Percentiles rank a stretch among this genome's conserved stretches.
Evolutionary conservation across 2,329 filamentous ascomycete species (phyloP).

Genomic region (Aphanoascus verrucosus): DNA sequence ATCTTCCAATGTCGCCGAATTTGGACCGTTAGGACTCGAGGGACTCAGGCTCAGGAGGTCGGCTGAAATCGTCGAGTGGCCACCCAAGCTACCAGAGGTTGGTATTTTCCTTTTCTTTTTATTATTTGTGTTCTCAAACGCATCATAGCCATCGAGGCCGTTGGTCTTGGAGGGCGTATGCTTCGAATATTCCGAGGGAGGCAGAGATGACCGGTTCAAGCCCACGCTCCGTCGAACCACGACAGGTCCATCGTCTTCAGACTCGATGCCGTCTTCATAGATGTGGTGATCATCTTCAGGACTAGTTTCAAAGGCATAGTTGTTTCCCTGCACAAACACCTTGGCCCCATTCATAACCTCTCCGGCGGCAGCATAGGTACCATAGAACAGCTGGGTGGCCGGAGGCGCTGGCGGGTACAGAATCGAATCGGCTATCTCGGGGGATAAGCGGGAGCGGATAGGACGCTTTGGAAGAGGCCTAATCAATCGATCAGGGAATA

Average conservation of each 20-base stretch:
- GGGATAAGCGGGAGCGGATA: slow-evolving; percentile 75
- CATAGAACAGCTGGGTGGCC: slow-evolving; percentile 64
- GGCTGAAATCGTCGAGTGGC: slow-evolving; percentile 49
- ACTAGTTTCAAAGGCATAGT: slow-evolving; percentile 30
- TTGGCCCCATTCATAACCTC: slow-evolving; percentile 42
- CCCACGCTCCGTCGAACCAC: slow-evolving; percentile 35
- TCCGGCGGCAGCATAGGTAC: slow-evolving; percentile 50
- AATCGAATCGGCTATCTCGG: slow-evolving; percentile 72
- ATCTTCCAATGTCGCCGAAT: slow-evolving; percentile 36
- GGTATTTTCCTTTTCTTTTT: slow-evolving; percentile 99
- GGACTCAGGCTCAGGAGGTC: slow-evolving; percentile 57
- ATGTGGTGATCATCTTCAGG: slow-evolving; percentile 29
- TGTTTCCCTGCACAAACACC: slow-evolving; percentile 38
- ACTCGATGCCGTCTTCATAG: slow-evolving; percentile 48
- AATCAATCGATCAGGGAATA: slow-evolving; percentile 84
- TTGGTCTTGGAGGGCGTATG: slow-evolving; percentile 43
- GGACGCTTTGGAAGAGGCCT: slow-evolving; percentile 82
- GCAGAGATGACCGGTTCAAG: slow-evolving; percentile 30
- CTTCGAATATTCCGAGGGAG: slow-evolving; percentile 24
- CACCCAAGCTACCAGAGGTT: slow-evolving; percentile 61
- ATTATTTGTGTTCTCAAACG: slow-evolving; percentile 96
- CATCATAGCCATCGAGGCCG: slow-evolving; percentile 84
- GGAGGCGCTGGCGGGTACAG: slow-evolving; percentile 66
- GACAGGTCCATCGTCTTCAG: slow-evolving; percentile 46
- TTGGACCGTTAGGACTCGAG: slow-evolving; percentile 37